Base-by-base conservation (phyloP, 495 filamentous ascomycete species). In the Xylaria sp. region DNA sequence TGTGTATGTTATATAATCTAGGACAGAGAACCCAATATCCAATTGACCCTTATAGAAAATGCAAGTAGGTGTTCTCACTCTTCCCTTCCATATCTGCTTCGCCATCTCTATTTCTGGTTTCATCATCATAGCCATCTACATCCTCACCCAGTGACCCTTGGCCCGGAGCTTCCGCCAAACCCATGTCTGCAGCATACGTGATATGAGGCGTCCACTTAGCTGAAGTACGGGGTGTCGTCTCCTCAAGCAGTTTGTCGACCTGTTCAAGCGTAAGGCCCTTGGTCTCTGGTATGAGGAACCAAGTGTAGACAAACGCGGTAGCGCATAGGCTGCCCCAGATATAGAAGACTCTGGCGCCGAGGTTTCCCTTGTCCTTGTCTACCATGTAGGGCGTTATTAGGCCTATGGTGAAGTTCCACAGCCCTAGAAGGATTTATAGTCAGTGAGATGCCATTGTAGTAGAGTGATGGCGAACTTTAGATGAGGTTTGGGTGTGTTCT, bases 171-270 rank as follows among this genome's bases (percentile, higher is more conserved):
- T 76, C 64, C 8, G 70, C 67, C 52, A 71, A 63, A 55, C 77
- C 74, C 88, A 90, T 89, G 64, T 90, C 86, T 41, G 81, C 77
- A 7, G 90, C 90, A 72, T 91, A 94, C 35, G 92, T 95, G 65
- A 82, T 82, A 74, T 88, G 87, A 31, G 92, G 91, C 74, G 84
- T 85, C 93, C 93, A 95, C 75, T 86, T 88, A 78, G 84, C 77
- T 64, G 91, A 93, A 19, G 87, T 91, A 31, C 89, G 80, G n/a
- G 93, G 90, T 1, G 86, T 91, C 6, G 88, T 88, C 83, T 95
- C 93, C 79, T 94, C 93, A 85, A 97, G 88, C 93, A 95, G 94
- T 82, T 89, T 88, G 83, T 96, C 93, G 75, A 97, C 91, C 79
- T 97, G 93, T 84, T 97, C 93, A 58, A 96, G 91, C 21, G 92